phyloP scores from a whole-genome alignment of 768 basidiomycete genomes.

The Suillus luteus region DNA sequence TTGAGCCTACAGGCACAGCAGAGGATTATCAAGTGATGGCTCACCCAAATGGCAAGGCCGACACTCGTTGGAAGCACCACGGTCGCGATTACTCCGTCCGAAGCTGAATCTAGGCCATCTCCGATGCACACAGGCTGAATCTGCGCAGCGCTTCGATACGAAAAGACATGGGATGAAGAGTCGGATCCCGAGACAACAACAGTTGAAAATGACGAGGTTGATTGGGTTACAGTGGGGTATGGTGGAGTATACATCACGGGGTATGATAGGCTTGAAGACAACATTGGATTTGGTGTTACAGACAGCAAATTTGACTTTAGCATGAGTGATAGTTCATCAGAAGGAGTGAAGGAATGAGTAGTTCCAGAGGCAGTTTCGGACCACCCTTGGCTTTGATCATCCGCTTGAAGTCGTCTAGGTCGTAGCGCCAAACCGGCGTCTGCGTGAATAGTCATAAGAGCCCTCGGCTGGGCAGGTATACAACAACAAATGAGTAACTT shows the following conservation, averaged over 20 bases:
- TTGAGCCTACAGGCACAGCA: constrained; percentile 1
- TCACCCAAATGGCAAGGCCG: constrained; percentile 71
- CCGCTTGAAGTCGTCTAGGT: constrained; percentile 26
- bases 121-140: constrained; percentile 60
- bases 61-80: constrained; percentile 57
- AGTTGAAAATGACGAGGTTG: constrained; percentile 22
- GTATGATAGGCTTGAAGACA: constrained; percentile 13
- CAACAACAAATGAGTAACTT: background rate
- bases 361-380: constrained; percentile 60
- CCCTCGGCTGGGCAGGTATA: constrained; percentile 17
- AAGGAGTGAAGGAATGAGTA: constrained; percentile 32
- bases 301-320: background rate
- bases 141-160: constrained; percentile 13
- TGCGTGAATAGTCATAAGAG: constrained; percentile 16
- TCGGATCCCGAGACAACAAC: constrained; percentile 1
- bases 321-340: constrained; percentile 1
- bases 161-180: constrained; percentile 17
- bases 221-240: constrained; percentile 40
- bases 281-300: constrained; percentile 9
- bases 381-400: constrained; percentile 31
- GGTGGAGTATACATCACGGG: constrained; percentile 26
- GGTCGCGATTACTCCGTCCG: constrained; percentile 61
- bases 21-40: constrained; percentile 25
- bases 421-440: constrained; percentile 25
- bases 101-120: constrained; percentile 60